Base-by-base conservation (phyloP, 441 rosid species). In the Brassica balearica region DNA sequence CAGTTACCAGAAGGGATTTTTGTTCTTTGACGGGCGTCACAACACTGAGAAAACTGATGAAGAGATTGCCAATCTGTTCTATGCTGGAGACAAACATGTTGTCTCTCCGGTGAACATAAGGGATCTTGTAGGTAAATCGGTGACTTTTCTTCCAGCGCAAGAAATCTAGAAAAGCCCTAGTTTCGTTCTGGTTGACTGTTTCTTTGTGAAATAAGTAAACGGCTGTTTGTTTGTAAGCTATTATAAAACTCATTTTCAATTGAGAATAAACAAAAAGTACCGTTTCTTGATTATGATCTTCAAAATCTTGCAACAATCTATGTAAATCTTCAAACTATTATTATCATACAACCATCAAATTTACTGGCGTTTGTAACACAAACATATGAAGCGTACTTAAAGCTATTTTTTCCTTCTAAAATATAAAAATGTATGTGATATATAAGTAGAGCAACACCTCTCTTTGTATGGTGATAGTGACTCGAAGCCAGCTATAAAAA, bases 11-110 rank as follows among this genome's bases (percentile, higher is more conserved):
- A 56, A 73, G n/a, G 62, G 75, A 3, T 81, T 61, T 63, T 36
- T 81, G 32, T 81, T 77, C 72, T 81, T 76, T 22, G 81, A 81
- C n/a, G 84, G 81, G 36, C 75, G 81, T 53, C 84, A 81, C 75
- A 81, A 56, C 72, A 77, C 84, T 0, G 81, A 82, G 77, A 82
- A 67, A 22, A 78, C 84, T 2, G 32, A 82, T 58, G 6, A 71
- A 71, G 74, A 38, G 20, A 14, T 82, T 0, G 80, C 82, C n/a
- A 71, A 20, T 53, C 25, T 82, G 5, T 73, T 82, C 63, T 82
- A 66, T 41, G 56, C 74, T 0, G 84, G 77, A 8, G 80, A 82
- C 71, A 71, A 32, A 34, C 60, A 69, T 55, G 74, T 82, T 0
- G 77, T 82, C 27, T 55, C 66, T 51, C 84, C 82, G 6, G 10